Base-by-base conservation (phyloP, 768 basidiomycete genomes). In the Steccherinum ochraceum region DNA sequence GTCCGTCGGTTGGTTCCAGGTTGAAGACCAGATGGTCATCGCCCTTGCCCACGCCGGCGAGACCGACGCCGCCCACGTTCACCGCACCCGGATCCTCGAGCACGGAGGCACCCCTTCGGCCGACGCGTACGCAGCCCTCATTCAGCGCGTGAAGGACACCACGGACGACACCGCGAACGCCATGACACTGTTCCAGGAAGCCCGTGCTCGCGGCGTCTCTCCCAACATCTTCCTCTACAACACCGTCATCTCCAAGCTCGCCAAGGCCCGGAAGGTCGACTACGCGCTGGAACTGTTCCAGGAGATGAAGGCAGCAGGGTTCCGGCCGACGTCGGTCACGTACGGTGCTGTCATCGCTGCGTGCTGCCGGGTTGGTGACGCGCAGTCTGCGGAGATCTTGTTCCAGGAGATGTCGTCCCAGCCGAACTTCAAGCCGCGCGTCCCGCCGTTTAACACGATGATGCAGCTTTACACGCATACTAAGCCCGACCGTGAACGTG, bases 381-480 rank as follows among this genome's bases (percentile, higher is more conserved):
- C 80, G 4, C 69, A 72, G 3, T 83, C 87, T 0, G 96, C 96
- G 4, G 89, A 90, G 66, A 70, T 73, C 7, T 69, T 96, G 42
- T 99, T 96, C 70, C 62, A 68, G 50, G 93, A 97, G 72, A 98
- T 99, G 96, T 65, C 73, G 0, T 56, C 67, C 41, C 74, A 81
- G 52, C 72, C 67, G 27, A 86, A 84, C 58, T 97, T 93, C 75
- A 86, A 77, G 69, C 86, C 94, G 7, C 77, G 93, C 5, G 84
- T 96, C 1, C 96, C 95, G 18, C 95, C 95, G 0, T 99, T 84
- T 76, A 99, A 99, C 71, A 93, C 88, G 26, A 96, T 99, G 93
- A 97, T 99, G 81, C 96, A 99, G 66, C 75, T 95, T 59, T 93
- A 92, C 69, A 85, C 87, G 45, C 81, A 85, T 50, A 93, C 88